Evolutionary conservation across 2,329 filamentous ascomycete genomes (phyloP), one percentile per base, ranked within the genome.

Genomic region (Thelonectria olida): DNA sequence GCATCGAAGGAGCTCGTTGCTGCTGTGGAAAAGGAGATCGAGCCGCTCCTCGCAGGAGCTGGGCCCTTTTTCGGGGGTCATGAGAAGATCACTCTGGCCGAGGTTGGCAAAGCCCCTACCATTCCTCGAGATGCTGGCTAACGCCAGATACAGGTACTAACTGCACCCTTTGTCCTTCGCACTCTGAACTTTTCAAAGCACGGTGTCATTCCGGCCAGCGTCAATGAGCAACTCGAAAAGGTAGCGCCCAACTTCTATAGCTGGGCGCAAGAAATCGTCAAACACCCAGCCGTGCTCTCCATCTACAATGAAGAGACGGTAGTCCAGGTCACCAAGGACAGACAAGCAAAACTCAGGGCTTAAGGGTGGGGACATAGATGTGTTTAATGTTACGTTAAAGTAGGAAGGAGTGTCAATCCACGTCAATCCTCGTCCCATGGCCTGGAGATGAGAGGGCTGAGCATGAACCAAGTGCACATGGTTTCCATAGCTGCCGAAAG

Each of bases 101-200:
- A 96, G 85, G 91, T 92, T 76, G 62, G 78, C 66, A 44, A 7
- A 25, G 9, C 20, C 25, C 2, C 17, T 19, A 20, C n/a, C 10
- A 10, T 7, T 23, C 5, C 7, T 5, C n/a, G 8, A 12, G 22
- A 31, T 3, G 7, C 5, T 13, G 13, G 22, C n/a, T 19, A 17
- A 54, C 23, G n/a, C 5, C 3, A n/a, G 17, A 7, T 13, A 28
- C 1, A 89, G 87, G 88, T 85, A 13, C 79, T 88, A 59, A 85
- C 84, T 2, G 90, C 87, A 0, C 88, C 90, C 0, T 93, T 93
- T 73, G 72, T 92, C 9, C 72, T 93, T 19, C 83, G 91, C 23
- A 2, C 73, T 89, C 19, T 80, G 88, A 44, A 75, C 1, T 81
- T 87, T 25, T 71, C 82, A 0, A 87, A 88, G 70, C 78, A 85